Evolutionary conservation across 2,329 filamentous ascomycete genomes (phyloP), one percentile per base, ranked within the genome.

Genomic region (Lachnum nothofagi): DNA sequence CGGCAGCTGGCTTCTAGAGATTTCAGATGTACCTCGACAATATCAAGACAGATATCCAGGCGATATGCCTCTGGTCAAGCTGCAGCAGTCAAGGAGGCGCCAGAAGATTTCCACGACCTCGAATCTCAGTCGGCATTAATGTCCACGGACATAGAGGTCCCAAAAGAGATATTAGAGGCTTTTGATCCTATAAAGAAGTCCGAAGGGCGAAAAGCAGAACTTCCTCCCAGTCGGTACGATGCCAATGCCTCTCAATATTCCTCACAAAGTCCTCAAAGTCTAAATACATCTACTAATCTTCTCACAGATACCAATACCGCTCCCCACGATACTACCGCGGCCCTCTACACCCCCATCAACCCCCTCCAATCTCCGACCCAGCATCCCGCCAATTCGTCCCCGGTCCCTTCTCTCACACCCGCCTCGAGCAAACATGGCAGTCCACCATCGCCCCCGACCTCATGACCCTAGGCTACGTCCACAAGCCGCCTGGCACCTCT

Each of bases 291-390:
- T 33, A 53, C 58, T 50, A 57, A 37, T 38, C 17, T 9, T 31
- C 40, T 24, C 52, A 23, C 54, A 95, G 91, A 77, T 98, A 97
- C 73, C 88, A 95, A 70, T 97, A 86, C 70, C 89, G 91, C 57
- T 85, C 91, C 43, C 93, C 93, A 55, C 93, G 91, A 72, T 98
- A 91, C 78, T 84, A 95, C 69, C 88, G 91, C 63, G 93, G 93
- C 48, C 91, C 91, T 56, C 77, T 97, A 20, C 91, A 97, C 67
- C 93, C 93, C 43, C 83, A 96, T 63, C 89, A 95, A 72, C 87
- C 89, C 51, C 91, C 89, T n/a, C 78, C 83, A 33, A 79, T 83
- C 44, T 93, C 91, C 54, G 88, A 96, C 63, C 91, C 91, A 1
- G 79, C 85, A 23, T 95, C 93, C 51, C 86, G 93, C 65, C 77